A percentile compares a stretch with the other conserved stretches of the same genome.
Evolutionary conservation across 768 basidiomycete species (phyloP).

Genomic region (Lentinula sp.): DNA sequence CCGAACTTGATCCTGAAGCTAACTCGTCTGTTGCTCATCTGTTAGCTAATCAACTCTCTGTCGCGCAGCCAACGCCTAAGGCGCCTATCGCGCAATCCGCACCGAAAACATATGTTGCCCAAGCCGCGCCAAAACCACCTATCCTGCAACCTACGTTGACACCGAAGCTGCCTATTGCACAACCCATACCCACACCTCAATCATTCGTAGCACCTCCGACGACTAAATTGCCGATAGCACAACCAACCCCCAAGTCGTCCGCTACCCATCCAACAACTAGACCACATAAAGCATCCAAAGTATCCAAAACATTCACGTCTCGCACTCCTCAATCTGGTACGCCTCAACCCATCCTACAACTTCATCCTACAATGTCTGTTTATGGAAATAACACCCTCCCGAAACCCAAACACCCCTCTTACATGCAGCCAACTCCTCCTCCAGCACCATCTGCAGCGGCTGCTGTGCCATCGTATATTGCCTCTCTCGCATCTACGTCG

Average conservation of each 20-base stretch:
- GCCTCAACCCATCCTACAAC: constrained; percentile 13
- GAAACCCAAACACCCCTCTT: not conserved
- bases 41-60: not conserved
- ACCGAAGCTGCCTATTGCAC: not conserved
- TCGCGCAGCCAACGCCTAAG: not conserved
- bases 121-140: not conserved
- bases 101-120: not conserved
- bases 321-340: constrained; percentile 1
- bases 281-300: not conserved
- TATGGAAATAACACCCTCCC: not conserved
- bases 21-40: not conserved
- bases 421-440: constrained; percentile 1
- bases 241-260: not conserved
- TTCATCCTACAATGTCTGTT: not conserved
- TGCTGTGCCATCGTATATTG: not conserved
- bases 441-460: not conserved
- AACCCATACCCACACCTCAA: not conserved
- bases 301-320: not conserved
- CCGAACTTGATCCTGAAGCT: not conserved
- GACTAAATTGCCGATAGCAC: not conserved
- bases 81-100: not conserved
- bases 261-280: not conserved
- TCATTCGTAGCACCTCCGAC: not conserved
- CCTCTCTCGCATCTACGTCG: not conserved
- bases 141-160: not conserved